Base-by-base conservation (phyloP, 164 flowering plant genomes). In the Magnolia sinica region DNA sequence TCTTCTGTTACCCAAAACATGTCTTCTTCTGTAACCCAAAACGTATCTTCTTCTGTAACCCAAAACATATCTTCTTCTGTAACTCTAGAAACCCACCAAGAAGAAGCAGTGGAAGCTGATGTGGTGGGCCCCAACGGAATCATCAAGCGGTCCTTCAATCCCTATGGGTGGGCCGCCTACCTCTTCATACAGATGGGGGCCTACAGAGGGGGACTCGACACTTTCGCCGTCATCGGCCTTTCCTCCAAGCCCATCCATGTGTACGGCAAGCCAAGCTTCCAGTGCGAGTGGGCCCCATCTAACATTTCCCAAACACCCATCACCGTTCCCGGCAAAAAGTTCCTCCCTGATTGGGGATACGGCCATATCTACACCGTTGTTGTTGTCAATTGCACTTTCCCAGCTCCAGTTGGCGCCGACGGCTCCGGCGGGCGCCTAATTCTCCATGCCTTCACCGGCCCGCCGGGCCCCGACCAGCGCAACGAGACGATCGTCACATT, bases 341-440 rank as follows among this genome's bases (percentile, higher is more conserved):
- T 92, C 73, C 89, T 92, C 4, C 92, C 96, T 0, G 99, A 93
- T 68, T 96, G 98, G 98, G 98, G 98, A 50, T 96, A 91, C 78
- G 99, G 97, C 66, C 89, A 93, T 8, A 93, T 96, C 45, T 96
- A 96, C 86, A 92, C 98, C 19, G 94, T 88, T 16, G 96, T 96
- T 1, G 92, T 96, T 0, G 85, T 96, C 67, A 92, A 93, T 77
- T 96, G 99, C 82, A 90, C 98, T 4, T 96, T 96, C 80, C 76
- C 88, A 0, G 49, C 51, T 1, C 77, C 85, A 20, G 83, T 88
- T 55, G 90, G 91, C 37, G 76, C 20, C 22, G 89, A 86, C 52
- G 87, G 84, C 18, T 67, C 75, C 49, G 98, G 96, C 45, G 99
- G 98, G 1, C 73, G 20, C 29, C 79, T 96, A 3, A 13, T 90